Evolutionary conservation across 306 rosid genomes (phyloP).

Genomic region (Pueraria montana): DNA sequence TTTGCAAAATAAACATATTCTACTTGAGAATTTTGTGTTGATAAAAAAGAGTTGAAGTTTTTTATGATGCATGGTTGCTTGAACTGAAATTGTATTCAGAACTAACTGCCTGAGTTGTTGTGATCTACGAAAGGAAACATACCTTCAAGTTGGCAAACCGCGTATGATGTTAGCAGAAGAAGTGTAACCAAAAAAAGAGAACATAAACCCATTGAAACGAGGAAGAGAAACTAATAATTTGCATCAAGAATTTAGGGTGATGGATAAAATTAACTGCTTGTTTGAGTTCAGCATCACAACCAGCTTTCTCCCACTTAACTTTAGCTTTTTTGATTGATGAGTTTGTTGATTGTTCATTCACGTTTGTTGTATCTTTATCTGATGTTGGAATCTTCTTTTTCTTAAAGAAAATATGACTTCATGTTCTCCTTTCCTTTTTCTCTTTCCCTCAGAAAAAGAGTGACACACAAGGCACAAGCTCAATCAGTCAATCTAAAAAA

Average conservation of each 20-base stretch:
- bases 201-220: conserved; percentile 67
- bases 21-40: neutral
- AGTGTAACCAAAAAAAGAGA: conserved; percentile 52
- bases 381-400: conserved; percentile 69
- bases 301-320: conserved; percentile 52
- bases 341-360: conserved; percentile 67
- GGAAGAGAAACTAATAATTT: conserved; percentile 52
- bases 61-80: conserved; percentile 22
- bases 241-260: conserved; percentile 46
- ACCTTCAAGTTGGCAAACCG: conserved; percentile 85
- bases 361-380: conserved; percentile 54
- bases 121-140: conserved; percentile 42
- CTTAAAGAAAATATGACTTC: conserved; percentile 44
- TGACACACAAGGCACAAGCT: conserved; percentile 46
- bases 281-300: conserved; percentile 53
- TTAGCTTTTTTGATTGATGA: conserved; percentile 54
- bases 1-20: conserved; percentile 31
- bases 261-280: conserved; percentile 48
- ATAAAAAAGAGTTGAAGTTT: conserved; percentile 6
- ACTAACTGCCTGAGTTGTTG: neutral
- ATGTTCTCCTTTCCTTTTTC: conserved; percentile 38
- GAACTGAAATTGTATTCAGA: conserved; percentile 40
- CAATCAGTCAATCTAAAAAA: conserved; percentile 22
- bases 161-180: conserved; percentile 57
- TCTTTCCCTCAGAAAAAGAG: conserved; percentile 31